Percentiles rank a stretch among this genome's conserved stretches.
These are phyloP conservation scores for Amanita pseudoporphyria DNA, from an alignment of 768 basidiomycete genomes.

Conservation along the genomic window DNA sequence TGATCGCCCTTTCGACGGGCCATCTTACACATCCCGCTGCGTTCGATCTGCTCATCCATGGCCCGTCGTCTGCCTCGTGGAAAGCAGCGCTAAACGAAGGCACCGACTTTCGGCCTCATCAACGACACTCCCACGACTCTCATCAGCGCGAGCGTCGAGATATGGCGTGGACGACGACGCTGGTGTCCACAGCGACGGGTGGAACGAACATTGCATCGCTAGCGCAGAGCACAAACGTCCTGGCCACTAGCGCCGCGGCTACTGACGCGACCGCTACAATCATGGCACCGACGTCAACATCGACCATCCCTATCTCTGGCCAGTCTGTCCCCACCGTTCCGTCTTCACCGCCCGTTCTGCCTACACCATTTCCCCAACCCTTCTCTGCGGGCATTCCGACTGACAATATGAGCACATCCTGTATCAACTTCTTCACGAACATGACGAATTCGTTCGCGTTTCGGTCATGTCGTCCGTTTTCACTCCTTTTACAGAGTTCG, in stretches of 20 bases:
- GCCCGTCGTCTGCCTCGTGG: constrained; percentile 18
- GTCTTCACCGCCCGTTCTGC: constrained; percentile 38
- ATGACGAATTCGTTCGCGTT: constrained; percentile 59
- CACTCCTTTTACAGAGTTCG: constrained; percentile 51
- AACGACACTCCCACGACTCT: not conserved
- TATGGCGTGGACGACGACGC: constrained; percentile 12
- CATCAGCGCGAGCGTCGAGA: constrained; percentile 18
- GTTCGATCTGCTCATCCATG: constrained; percentile 29
- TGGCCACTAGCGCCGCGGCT: constrained; percentile 12
- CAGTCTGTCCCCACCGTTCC: constrained; percentile 41
- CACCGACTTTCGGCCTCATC: constrained; percentile 7
- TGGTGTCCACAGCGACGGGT: not conserved
- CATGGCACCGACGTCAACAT: constrained; percentile 12
- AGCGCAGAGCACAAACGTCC: not conserved
- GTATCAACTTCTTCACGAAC: constrained; percentile 63
- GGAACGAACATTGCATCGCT: too few species aligned
- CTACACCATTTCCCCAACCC: constrained; percentile 72
- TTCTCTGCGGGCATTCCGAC: constrained; percentile 52
- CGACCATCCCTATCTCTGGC: constrained; percentile 11
- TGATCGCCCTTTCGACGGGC: constrained; percentile 44
- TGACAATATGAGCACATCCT: constrained; percentile 59
- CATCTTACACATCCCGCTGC: constrained; percentile 38
- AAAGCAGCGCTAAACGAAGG: constrained; percentile 19
- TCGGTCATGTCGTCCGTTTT: constrained; percentile 69
- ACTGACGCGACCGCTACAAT: constrained; percentile 12